Evolutionary conservation across 345 rosid genomes (phyloP).

Genomic region (Lumnitzera littorea): DNA sequence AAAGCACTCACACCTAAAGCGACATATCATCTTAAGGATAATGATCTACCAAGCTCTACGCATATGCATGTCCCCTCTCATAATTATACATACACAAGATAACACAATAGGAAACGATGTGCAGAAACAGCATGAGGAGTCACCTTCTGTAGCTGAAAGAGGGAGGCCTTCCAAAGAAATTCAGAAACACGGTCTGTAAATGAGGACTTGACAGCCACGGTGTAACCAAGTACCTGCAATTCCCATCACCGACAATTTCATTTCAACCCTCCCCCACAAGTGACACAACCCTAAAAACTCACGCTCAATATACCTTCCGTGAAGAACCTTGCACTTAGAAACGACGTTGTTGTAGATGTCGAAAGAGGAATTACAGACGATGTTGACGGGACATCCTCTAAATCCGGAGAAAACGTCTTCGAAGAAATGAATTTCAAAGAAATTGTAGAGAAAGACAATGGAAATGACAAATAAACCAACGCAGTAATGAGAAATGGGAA

Average conservation of each 20-base stretch:
- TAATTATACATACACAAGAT: no score
- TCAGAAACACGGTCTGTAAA: constrained; percentile 60
- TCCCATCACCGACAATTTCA: background rate
- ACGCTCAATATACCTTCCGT: constrained; percentile 42
- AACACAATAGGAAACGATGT: no score
- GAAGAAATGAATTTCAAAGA: constrained; percentile 66
- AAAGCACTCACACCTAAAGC: no score
- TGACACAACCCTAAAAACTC: background rate
- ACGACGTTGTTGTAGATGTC: constrained; percentile 47
- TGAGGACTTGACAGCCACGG: constrained; percentile 92
- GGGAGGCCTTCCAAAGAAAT: constrained; percentile 72
- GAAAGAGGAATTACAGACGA: constrained; percentile 40
- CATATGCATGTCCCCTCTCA: no score
- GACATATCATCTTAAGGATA: no score
- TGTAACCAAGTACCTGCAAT: constrained; percentile 55
- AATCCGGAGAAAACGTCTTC: constrained; percentile 37
- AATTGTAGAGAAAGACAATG: constrained; percentile 43
- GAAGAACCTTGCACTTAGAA: constrained; percentile 60
- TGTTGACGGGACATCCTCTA: constrained; percentile 31
- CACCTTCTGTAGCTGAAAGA: constrained; percentile 67
- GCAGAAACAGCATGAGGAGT: background rate
- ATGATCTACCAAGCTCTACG: no score
- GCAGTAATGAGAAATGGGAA: constrained; percentile 51
- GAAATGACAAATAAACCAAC: constrained; percentile 18
- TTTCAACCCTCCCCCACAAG: background rate